These are phyloP conservation scores for Microcyclospora tardicrescens DNA, from an alignment of 2,329 filamentous ascomycete species.

Conservation along the genomic window DNA sequence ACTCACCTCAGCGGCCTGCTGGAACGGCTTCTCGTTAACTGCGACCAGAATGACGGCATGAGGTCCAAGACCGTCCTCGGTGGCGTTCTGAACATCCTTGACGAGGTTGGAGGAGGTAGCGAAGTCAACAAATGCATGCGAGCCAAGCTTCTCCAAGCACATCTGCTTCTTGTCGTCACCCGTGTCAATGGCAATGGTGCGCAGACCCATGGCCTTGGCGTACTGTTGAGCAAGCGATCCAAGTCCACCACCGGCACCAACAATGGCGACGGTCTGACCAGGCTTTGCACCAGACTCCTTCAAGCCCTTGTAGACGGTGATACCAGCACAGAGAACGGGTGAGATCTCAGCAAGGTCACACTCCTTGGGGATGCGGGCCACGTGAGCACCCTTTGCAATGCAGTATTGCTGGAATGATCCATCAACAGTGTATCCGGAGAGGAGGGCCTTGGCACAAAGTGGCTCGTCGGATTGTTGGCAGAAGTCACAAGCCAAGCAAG, in stretches of 20 bases:
- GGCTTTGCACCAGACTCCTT: conserved; percentile 67
- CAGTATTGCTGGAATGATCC: conserved; percentile 89
- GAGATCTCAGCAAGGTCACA: conserved; percentile 63
- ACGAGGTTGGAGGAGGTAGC: conserved; percentile 61
- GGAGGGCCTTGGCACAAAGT: conserved; percentile 58
- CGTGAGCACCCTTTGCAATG: conserved; percentile 74
- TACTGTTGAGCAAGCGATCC: conserved; percentile 74
- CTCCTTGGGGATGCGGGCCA: conserved; percentile 68
- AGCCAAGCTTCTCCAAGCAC: conserved; percentile 54
- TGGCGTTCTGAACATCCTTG: conserved; percentile 69
- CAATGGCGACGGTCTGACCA: conserved; percentile 69
- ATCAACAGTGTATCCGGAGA: conserved; percentile 88
- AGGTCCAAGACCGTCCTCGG: conserved; percentile 67
- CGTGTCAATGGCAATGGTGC: conserved; percentile 67
- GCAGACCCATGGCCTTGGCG: conserved; percentile 78
- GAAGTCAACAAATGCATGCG: conserved; percentile 69
- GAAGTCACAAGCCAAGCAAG: conserved; percentile 71
- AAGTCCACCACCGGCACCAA: conserved; percentile 75
- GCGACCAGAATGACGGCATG: conserved; percentile 80
- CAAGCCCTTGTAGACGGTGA: conserved; percentile 83
- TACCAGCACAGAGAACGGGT: conserved; percentile 62
- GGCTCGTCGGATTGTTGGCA: conserved; percentile 73
- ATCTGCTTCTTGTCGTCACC: conserved; percentile 69
- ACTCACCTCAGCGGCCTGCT: conserved; percentile 60
- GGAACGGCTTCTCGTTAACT: conserved; percentile 82